These are phyloP conservation scores for Phytophthora multivora DNA, from an alignment of 352 stramenopile genomes.

Conservation along the genomic window DNA sequence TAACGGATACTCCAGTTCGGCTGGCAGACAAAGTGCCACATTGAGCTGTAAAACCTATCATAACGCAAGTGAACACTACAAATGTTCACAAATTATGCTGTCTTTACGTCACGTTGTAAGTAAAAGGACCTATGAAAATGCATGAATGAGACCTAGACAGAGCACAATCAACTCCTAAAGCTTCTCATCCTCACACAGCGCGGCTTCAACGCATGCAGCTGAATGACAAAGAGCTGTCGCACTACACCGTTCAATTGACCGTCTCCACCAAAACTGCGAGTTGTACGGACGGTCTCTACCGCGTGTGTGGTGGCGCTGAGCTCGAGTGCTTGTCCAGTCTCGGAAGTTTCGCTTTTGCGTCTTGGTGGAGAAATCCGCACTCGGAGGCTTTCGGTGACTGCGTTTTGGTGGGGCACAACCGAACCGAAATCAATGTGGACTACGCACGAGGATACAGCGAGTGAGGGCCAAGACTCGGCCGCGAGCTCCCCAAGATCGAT, in stretches of 20 bases:
- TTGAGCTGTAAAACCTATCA: slow-evolving; percentile 9
- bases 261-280: slow-evolving; percentile 34
- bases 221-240: slow-evolving; percentile 18
- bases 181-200: slow-evolving; percentile 19
- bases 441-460: slow-evolving; percentile 12
- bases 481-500: slow-evolving; percentile 24
- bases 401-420: neutral
- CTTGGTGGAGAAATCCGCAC: slow-evolving; percentile 32
- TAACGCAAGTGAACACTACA: slow-evolving; percentile 3
- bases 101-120: neutral
- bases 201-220: slow-evolving; percentile 27
- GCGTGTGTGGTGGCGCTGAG: neutral
- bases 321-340: slow-evolving; percentile 8
- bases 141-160: neutral
- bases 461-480: slow-evolving; percentile 10
- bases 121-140: slow-evolving; percentile 1
- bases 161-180: neutral
- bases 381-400: slow-evolving; percentile 1
- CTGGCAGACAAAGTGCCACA: slow-evolving; percentile 23
- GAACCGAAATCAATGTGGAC: slow-evolving; percentile 10
- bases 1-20: slow-evolving; percentile 31
- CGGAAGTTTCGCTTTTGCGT: slow-evolving; percentile 28
- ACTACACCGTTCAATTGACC: slow-evolving; percentile 15
- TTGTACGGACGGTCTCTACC: slow-evolving; percentile 28
- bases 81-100: slow-evolving; percentile 26